Evolutionary conservation across 1,284 basidiomycete species (phyloP).

Genomic region (Entoloma clypeatum): DNA sequence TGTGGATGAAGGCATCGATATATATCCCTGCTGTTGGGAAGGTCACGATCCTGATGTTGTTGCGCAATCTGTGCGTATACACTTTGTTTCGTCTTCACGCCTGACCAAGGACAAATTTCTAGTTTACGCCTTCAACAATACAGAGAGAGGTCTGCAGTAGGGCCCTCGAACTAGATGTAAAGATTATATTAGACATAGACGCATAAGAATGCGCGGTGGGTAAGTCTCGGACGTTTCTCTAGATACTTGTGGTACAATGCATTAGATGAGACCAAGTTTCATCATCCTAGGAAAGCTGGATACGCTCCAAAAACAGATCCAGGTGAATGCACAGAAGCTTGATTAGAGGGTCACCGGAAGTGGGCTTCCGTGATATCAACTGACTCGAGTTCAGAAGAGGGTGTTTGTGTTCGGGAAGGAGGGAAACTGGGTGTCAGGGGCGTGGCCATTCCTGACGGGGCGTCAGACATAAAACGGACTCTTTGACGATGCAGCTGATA

Average conservation of each 20-base stretch:
- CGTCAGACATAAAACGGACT: constrained; percentile 66
- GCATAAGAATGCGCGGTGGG: constrained; percentile 22
- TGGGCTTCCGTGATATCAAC: constrained; percentile 35
- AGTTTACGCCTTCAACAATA: constrained; percentile 76
- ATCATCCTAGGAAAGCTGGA: background rate
- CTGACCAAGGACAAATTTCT: constrained; percentile 9
- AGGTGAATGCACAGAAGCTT: no score
- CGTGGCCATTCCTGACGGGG: constrained; percentile 60
- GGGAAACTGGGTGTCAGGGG: constrained; percentile 57
- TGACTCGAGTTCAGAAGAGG: constrained; percentile 29
- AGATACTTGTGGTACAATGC: constrained; percentile 24
- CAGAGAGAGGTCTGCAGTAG: constrained; percentile 41
- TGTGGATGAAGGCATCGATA: constrained; percentile 68
- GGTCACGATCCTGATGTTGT: constrained; percentile 94
- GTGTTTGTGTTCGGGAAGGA: constrained; percentile 40
- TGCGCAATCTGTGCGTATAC: constrained; percentile 80
- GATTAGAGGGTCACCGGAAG: constrained; percentile 28
- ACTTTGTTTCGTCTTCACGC: constrained; percentile 6
- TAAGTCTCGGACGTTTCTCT: constrained; percentile 27
- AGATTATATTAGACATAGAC: constrained; percentile 30
- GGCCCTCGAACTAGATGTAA: constrained; percentile 28
- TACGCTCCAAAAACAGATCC: background rate
- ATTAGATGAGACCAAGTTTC: constrained; percentile 15
- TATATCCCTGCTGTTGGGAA: constrained; percentile 95
- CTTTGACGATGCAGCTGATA: constrained; percentile 75